These are phyloP conservation scores for Serendipita indica DNA, from an alignment of 768 basidiomycete genomes.

Conservation along the genomic window DNA sequence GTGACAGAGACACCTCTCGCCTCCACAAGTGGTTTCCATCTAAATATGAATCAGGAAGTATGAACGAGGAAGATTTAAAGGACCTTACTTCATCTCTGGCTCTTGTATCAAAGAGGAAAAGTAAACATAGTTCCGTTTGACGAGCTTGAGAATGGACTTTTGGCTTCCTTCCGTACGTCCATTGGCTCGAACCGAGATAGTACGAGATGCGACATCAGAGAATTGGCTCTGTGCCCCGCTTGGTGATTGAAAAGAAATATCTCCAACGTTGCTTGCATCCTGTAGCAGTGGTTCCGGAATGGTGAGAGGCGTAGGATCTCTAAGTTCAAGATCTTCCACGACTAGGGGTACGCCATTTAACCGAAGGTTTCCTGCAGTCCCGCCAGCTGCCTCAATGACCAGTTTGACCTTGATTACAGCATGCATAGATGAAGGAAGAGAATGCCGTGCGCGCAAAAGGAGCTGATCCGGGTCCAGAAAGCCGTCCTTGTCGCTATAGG, in stretches of 20 bases:
- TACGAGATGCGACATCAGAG: conserved; percentile 11
- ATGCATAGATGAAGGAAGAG: conserved; percentile 53
- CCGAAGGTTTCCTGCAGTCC: conserved; percentile 59
- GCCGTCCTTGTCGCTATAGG: conserved; percentile 12
- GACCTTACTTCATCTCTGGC: conserved; percentile 82
- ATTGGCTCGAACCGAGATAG: conserved; percentile 15
- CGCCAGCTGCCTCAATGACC: conserved; percentile 57
- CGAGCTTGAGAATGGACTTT: conserved; percentile 72
- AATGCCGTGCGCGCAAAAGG: conserved; percentile 56
- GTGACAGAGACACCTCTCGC: conserved; percentile 83
- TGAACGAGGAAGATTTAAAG: conserved; percentile 8
- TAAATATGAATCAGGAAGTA: conserved; percentile 10
- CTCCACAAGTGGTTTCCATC: conserved; percentile 29
- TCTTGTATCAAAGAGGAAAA: conserved; percentile 95
- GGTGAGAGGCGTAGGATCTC: conserved; percentile 45
- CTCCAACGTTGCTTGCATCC: conserved; percentile 51
- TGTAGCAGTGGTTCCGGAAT: conserved; percentile 49
- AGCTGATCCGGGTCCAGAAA: conserved; percentile 29
- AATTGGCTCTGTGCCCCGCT: neutral
- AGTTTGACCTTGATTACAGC: conserved; percentile 68
- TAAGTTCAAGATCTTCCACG: conserved; percentile 48
- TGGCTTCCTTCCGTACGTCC: conserved; percentile 42
- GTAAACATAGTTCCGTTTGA: conserved; percentile 90
- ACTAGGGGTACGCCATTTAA: conserved; percentile 73
- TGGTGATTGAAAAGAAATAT: conserved; percentile 46